These are phyloP conservation scores for Luffa aegyptiaca DNA, from an alignment of 306 rosid genomes.

Conservation along the genomic window DNA sequence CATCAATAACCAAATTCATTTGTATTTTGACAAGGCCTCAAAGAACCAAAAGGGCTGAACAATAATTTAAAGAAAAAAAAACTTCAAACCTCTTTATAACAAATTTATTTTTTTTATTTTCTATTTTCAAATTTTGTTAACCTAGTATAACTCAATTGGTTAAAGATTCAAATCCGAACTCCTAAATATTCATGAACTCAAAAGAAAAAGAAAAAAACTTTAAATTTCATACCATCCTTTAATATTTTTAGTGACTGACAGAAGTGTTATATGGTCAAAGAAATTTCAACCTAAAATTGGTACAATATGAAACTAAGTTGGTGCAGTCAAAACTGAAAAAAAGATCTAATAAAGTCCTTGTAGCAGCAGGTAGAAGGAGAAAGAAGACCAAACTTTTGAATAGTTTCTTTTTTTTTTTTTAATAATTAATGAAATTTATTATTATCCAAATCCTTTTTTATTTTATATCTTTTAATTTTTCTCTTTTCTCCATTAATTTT, in stretches of 20 bases:
- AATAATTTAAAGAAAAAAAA: too few species aligned
- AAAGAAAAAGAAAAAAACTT: too few species aligned
- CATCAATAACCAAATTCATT: too few species aligned
- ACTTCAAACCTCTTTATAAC: too few species aligned
- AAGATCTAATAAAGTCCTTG: not conserved
- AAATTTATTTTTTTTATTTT: too few species aligned
- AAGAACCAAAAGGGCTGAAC: too few species aligned
- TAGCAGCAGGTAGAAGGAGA: not conserved
- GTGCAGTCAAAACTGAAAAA: not conserved
- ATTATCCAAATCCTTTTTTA: not conserved
- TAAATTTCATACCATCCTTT: too few species aligned
- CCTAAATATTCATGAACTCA: too few species aligned
- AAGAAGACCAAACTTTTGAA: not conserved
- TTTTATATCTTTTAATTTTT: not conserved
- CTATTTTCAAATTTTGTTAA: too few species aligned
- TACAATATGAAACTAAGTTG: not conserved
- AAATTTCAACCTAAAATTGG: not conserved
- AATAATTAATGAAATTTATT: not conserved
- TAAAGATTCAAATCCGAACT: too few species aligned
- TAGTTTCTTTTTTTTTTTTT: not conserved
- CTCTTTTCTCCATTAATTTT: not conserved
- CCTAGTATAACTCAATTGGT: too few species aligned
- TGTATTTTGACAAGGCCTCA: too few species aligned
- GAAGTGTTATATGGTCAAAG: not conserved
- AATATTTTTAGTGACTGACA: not conserved